Percentiles rank a stretch among this genome's conserved stretches.
Conservation (phyloP, 768 basidiomycete genomes). For the Leccinum ochraceum region DNA sequence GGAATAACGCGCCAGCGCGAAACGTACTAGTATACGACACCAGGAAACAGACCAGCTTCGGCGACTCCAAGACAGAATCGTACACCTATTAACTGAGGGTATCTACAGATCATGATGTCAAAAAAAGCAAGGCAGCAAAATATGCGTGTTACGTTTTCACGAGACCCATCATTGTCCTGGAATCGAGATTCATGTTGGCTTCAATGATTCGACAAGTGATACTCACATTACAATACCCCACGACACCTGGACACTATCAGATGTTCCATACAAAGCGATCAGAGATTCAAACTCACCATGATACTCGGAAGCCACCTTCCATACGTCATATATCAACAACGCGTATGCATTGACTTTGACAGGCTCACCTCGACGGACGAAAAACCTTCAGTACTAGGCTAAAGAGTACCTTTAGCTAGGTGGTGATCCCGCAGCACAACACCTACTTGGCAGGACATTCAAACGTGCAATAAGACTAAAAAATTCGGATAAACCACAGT, state of each 20-base stretch:
- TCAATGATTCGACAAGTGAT: background rate
- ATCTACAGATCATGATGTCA: slow-evolving; percentile 39
- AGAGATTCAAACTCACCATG: slow-evolving; percentile 41
- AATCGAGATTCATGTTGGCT: background rate
- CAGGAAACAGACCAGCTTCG: slow-evolving; percentile 74
- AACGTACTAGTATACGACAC: slow-evolving; percentile 69
- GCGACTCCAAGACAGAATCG: slow-evolving; percentile 62
- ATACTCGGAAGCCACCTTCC: slow-evolving; percentile 64
- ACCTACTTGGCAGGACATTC: slow-evolving; percentile 70
- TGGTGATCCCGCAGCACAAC: background rate
- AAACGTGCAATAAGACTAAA: slow-evolving; percentile 39
- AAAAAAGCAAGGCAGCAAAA: background rate
- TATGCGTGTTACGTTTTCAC: slow-evolving; percentile 53
- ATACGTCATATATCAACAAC: slow-evolving; percentile 15
- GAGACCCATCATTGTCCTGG: slow-evolving; percentile 63
- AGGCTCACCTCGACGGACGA: slow-evolving; percentile 57
- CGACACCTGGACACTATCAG: slow-evolving; percentile 40
- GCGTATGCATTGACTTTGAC: background rate
- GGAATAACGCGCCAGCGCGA: background rate
- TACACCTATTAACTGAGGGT: slow-evolving; percentile 58
- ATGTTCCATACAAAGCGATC: background rate
- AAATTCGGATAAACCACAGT: background rate
- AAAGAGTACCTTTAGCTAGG: background rate
- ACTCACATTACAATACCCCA: slow-evolving; percentile 68
- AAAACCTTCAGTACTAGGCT: slow-evolving; percentile 55